A percentile compares a stretch with the other conserved stretches of the same genome.
Conservation (phyloP, 176 grass and related monocot genomes). For the Dendrocalamus sinicus region DNA sequence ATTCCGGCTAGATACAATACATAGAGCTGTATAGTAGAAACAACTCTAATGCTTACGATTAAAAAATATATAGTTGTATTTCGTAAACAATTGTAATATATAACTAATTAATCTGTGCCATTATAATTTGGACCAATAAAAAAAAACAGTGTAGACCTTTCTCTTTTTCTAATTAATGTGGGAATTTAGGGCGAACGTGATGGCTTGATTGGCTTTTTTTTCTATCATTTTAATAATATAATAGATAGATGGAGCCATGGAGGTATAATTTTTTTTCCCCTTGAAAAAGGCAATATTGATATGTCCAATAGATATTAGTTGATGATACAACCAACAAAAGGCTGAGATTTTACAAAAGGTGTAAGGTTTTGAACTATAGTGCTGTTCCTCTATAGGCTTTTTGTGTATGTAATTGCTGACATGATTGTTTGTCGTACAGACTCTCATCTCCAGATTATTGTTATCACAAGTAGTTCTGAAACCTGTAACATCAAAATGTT, state of each 20-base stretch:
- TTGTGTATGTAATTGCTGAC: not conserved
- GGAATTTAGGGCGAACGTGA: not conserved
- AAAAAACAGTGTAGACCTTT: not conserved
- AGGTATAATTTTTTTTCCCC: not conserved
- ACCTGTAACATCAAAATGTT: not conserved
- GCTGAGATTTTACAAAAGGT: not conserved
- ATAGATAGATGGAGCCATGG: not conserved
- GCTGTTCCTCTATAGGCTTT: not conserved
- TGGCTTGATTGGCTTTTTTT: not conserved
- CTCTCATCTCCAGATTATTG: not conserved
- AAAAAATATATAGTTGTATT: not conserved
- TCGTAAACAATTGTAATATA: not conserved
- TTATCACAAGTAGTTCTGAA: not conserved
- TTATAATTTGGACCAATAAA: not conserved
- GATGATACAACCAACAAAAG: not conserved
- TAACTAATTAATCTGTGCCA: not conserved
- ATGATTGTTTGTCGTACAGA: not conserved
- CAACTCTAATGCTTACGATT: not conserved
- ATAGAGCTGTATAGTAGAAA: not conserved
- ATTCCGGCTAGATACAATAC: not conserved
- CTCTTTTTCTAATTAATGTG: not conserved
- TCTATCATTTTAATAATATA: not conserved
- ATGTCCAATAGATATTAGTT: not conserved
- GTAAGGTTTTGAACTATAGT: constrained; percentile 4
- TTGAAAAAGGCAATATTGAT: not conserved